Evolutionary conservation across 176 grass and related monocot species (phyloP).

Genomic region (Musa troglodytarum): DNA sequence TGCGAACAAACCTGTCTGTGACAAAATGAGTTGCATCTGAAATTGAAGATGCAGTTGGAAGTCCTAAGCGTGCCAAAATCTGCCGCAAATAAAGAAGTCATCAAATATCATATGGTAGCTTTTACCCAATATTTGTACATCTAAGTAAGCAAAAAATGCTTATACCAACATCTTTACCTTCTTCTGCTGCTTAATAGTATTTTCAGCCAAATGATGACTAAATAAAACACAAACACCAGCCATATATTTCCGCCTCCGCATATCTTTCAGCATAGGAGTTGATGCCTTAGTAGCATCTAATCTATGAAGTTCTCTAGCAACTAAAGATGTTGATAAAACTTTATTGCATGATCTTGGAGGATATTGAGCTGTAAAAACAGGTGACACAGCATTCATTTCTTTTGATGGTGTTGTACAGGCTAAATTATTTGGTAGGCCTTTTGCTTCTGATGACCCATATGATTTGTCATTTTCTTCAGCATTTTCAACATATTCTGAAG

Average conservation of each 20-base stretch:
- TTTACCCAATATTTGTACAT: not conserved
- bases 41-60: constrained; percentile 38
- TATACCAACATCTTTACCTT: constrained; percentile 42
- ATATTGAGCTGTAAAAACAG: constrained; percentile 23
- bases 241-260: constrained; percentile 40
- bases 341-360: constrained; percentile 27
- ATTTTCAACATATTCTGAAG: constrained; percentile 8
- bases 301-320: constrained; percentile 40
- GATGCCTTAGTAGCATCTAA: constrained; percentile 32
- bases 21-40: constrained; percentile 84
- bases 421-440: constrained; percentile 22
- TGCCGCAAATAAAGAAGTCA: constrained; percentile 23
- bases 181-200: constrained; percentile 57
- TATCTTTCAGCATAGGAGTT: constrained; percentile 29
- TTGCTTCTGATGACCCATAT: constrained; percentile 11
- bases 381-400: constrained; percentile 20
- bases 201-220: constrained; percentile 66
- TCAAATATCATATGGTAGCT: not conserved
- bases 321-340: constrained; percentile 28
- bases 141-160: no score
- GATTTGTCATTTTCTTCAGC: not conserved
- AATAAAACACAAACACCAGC: constrained; percentile 49
- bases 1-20: constrained; percentile 71
- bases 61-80: constrained; percentile 62
- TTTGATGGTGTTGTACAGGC: constrained; percentile 23